Percentiles rank a stretch among this genome's conserved stretches.
phyloP scores from a whole-genome alignment of 2,329 filamentous ascomycete species.

The Elsinoe ampelina region DNA sequence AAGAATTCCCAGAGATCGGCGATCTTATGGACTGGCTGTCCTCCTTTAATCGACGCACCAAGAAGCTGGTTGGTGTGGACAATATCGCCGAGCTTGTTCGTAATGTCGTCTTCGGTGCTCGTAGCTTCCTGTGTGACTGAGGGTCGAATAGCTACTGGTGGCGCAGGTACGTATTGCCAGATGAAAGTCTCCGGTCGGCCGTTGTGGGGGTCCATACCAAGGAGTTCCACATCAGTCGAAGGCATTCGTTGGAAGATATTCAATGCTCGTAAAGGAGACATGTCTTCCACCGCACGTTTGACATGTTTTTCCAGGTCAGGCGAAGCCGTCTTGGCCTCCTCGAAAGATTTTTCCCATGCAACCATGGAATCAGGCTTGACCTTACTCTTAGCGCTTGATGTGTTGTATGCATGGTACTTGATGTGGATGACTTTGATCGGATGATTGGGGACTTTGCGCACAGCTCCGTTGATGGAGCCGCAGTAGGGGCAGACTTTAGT shows the following conservation, averaged over 20 bases:
- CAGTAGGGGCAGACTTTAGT: constrained; percentile 74
- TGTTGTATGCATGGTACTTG: constrained; percentile 80
- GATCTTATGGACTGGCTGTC: constrained; percentile 75
- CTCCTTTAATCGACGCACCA: constrained; percentile 69
- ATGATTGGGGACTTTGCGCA: constrained; percentile 71
- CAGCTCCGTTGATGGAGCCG: constrained; percentile 73
- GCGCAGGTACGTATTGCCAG: constrained; percentile 92
- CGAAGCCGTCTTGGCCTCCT: constrained; percentile 65
- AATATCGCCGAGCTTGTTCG: constrained; percentile 93
- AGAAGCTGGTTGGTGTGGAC: constrained; percentile 86
- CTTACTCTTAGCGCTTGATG: constrained; percentile 80
- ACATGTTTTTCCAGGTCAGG: constrained; percentile 82
- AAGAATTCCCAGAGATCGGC: constrained; percentile 99
- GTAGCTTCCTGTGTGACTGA: constrained; percentile 88
- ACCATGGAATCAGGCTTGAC: constrained; percentile 71
- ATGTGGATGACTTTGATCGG: constrained; percentile 93
- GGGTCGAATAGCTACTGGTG: constrained; percentile 86
- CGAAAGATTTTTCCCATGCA: constrained; percentile 77
- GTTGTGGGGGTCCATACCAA: constrained; percentile 69
- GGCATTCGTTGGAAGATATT: constrained; percentile 87
- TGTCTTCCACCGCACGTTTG: constrained; percentile 85
- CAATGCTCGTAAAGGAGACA: constrained; percentile 79
- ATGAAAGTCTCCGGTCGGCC: constrained; percentile 94
- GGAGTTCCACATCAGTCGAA: constrained; percentile 76
- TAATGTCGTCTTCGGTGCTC: constrained; percentile 93